These are phyloP conservation scores for Tetratostichococcus sp. DNA, from an alignment of 139 green algal species.

Conservation along the genomic window DNA sequence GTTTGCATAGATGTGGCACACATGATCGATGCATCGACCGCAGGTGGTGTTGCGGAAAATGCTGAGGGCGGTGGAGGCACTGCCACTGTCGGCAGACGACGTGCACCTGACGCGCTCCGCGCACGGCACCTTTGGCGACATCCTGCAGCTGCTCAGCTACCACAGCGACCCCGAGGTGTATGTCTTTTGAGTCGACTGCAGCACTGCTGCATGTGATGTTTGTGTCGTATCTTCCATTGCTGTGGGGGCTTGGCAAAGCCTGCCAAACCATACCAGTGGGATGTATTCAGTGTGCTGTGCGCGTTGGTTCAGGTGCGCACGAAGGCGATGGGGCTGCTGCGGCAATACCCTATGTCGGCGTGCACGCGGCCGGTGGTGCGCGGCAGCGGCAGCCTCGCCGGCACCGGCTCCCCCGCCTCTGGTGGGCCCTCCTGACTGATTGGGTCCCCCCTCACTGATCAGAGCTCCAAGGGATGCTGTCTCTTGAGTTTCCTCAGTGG, in stretches of 20 bases:
- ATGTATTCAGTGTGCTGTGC: too few species aligned
- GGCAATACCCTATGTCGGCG: constrained; percentile 43
- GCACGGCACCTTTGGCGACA: constrained; percentile 76
- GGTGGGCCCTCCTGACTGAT: too few species aligned
- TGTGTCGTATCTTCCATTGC: too few species aligned
- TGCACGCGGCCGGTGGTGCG: constrained; percentile 37
- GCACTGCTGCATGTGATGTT: too few species aligned
- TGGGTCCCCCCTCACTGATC: too few species aligned
- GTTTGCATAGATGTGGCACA: too few species aligned
- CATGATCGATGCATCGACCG: too few species aligned
- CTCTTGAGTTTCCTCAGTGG: too few species aligned
- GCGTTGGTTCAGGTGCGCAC: constrained; percentile 41
- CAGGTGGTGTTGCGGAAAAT: constrained; percentile 40
- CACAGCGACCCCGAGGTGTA: constrained; percentile 55
- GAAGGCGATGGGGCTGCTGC: constrained; percentile 48
- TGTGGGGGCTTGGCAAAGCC: too few species aligned
- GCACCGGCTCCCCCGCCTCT: neutral
- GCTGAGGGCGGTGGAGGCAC: constrained; percentile 51
- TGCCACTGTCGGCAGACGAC: constrained; percentile 65
- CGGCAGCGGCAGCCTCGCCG: neutral
- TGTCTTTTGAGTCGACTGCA: too few species aligned
- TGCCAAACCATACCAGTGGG: too few species aligned
- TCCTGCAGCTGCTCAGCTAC: constrained; percentile 54
- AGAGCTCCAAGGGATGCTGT: too few species aligned
- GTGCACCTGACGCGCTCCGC: constrained; percentile 58